These are phyloP conservation scores for Collybia sordida DNA, from an alignment of 768 basidiomycete genomes.

Conservation along the genomic window DNA sequence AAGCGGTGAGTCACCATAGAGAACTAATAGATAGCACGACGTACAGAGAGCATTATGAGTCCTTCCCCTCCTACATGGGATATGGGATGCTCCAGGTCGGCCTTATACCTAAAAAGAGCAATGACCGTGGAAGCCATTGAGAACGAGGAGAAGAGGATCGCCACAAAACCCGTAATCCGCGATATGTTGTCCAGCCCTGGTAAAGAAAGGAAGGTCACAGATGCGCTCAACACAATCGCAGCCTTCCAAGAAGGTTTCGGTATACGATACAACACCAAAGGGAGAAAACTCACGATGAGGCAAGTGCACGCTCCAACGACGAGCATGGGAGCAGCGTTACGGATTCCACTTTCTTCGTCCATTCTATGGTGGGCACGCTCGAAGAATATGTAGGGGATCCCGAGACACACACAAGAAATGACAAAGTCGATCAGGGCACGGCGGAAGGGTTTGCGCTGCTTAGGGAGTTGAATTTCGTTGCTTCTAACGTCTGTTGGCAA, in stretches of 20 bases:
- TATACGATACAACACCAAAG: conserved; percentile 8
- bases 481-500: conserved; percentile 52
- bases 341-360: conserved; percentile 61
- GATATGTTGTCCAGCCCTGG: conserved; percentile 68
- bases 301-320: conserved; percentile 65
- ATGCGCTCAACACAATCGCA: conserved; percentile 77
- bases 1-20: background rate
- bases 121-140: conserved; percentile 70
- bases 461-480: conserved; percentile 22
- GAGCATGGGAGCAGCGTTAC: conserved; percentile 55
- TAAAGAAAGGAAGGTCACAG: conserved; percentile 78
- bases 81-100: conserved; percentile 55
- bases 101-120: conserved; percentile 69
- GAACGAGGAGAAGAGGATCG: conserved; percentile 66
- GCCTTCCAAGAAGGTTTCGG: conserved; percentile 45
- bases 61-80: conserved; percentile 58
- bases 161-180: conserved; percentile 64
- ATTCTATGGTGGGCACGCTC: conserved; percentile 49
- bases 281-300: conserved; percentile 50
- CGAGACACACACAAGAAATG: conserved; percentile 66
- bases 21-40: conserved; percentile 15
- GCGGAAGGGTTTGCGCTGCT: conserved; percentile 37
- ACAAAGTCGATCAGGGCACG: conserved; percentile 58
- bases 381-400: conserved; percentile 77
- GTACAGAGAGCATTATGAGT: conserved; percentile 45